Percentiles rank a stretch among this genome's conserved stretches.
Conservation (phyloP, 2,329 filamentous ascomycete genomes). For the Alternaria rosae region DNA sequence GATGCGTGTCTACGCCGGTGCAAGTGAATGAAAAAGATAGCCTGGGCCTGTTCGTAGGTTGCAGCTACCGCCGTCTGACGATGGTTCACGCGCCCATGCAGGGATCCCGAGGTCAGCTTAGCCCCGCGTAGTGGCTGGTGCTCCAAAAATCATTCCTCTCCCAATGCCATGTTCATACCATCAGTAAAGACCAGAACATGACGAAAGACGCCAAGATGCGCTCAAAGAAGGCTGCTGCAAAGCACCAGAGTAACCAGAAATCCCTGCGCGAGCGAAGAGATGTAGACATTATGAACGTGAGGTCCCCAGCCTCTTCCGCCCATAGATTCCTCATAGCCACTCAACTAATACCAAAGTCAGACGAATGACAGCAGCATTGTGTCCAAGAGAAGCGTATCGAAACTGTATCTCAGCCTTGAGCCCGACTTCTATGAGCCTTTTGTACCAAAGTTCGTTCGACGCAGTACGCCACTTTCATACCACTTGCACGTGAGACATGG, state of each 20-base stretch:
- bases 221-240: constrained; percentile 18
- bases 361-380: constrained; percentile 93
- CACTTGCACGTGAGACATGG: background rate
- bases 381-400: constrained; percentile 92
- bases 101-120: constrained; percentile 24
- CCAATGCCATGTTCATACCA: constrained; percentile 7
- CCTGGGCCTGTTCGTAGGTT: constrained; percentile 7
- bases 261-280: constrained; percentile 52
- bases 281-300: constrained; percentile 65
- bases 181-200: constrained; percentile 13
- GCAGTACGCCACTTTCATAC: constrained; percentile 50
- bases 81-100: constrained; percentile 22
- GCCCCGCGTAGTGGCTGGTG: constrained; percentile 33
- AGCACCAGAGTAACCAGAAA: constrained; percentile 23
- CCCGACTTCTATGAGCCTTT: constrained; percentile 89
- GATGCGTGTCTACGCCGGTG: constrained; percentile 17
- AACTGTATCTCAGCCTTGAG: constrained; percentile 78
- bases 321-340: background rate
- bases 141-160: constrained; percentile 26
- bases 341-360: constrained; percentile 51
- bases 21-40: background rate
- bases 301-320: constrained; percentile 26
- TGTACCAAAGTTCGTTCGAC: constrained; percentile 80
- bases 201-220: constrained; percentile 18
- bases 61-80: constrained; percentile 17